Evolutionary conservation across 2,329 filamentous ascomycete genomes (phyloP).

Genomic region (Alternaria ventricosa): DNA sequence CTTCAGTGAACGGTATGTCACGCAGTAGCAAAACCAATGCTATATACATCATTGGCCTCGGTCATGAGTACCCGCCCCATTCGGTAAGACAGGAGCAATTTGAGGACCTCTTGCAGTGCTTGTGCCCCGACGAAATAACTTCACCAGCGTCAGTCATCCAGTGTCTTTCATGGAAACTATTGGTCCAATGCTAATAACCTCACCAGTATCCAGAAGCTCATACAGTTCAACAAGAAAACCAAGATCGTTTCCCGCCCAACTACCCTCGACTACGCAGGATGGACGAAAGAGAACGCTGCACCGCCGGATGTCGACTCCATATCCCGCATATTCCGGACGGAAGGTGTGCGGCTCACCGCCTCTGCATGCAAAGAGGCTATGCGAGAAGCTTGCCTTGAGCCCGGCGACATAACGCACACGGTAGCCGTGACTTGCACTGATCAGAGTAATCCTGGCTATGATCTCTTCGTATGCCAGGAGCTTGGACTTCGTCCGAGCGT

Average conservation of each 20-base stretch:
- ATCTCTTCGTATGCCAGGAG: constrained; percentile 44
- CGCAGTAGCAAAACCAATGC: background rate
- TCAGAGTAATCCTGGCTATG: constrained; percentile 49
- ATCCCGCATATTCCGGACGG: constrained; percentile 34
- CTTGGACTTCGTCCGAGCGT: constrained; percentile 39
- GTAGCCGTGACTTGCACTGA: constrained; percentile 50
- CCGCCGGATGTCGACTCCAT: constrained; percentile 33
- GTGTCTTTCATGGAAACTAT: background rate
- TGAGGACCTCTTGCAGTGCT: constrained; percentile 4
- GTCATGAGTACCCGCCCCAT: constrained; percentile 24
- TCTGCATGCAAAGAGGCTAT: constrained; percentile 45
- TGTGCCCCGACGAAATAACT: constrained; percentile 17
- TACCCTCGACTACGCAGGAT: constrained; percentile 8
- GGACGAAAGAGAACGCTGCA: constrained; percentile 12
- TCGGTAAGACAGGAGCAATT: constrained; percentile 21
- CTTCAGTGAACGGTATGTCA: background rate
- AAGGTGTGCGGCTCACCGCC: constrained; percentile 40
- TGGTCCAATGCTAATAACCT: background rate
- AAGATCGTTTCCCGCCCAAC: constrained; percentile 21
- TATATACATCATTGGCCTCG: constrained; percentile 26
- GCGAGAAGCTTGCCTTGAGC: constrained; percentile 29
- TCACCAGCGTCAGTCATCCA: constrained; percentile 15
- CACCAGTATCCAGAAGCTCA: constrained; percentile 21
- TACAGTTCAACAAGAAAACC: constrained; percentile 21
- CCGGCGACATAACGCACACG: constrained; percentile 45